These are phyloP conservation scores for Sporobolomyces roseus DNA, from an alignment of 768 basidiomycete species.

Conservation along the genomic window DNA sequence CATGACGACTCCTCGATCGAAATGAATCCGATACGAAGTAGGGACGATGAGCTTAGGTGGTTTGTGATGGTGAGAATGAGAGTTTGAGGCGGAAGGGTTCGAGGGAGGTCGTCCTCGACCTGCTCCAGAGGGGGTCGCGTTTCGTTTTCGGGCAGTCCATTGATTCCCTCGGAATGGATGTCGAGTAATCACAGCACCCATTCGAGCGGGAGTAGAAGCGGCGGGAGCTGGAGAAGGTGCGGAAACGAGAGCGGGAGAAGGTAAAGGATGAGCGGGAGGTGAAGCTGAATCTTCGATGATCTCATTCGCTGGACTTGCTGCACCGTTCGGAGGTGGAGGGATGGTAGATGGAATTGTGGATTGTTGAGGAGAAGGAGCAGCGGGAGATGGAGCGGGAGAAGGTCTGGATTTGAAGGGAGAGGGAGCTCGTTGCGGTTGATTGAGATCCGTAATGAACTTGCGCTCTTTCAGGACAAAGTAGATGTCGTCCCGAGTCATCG, in stretches of 20 bases:
- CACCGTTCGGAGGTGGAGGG: background rate
- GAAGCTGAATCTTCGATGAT: conserved; percentile 19
- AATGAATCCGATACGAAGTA: conserved; percentile 65
- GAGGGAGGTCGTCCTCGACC: conserved; percentile 49
- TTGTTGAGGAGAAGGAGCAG: background rate
- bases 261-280: background rate
- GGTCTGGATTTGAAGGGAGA: background rate
- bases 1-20: conserved; percentile 65
- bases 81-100: background rate
- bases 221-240: background rate
- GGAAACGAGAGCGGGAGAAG: background rate
- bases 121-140: background rate
- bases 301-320: background rate
- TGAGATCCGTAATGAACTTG: conserved; percentile 61
- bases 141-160: conserved; percentile 21
- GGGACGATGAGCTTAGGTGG: conserved; percentile 16
- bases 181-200: background rate
- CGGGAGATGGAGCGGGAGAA: no score
- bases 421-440: conserved; percentile 3
- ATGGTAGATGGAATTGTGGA: background rate
- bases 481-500: conserved; percentile 87
- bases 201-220: background rate
- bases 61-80: no score
- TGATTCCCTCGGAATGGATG: conserved; percentile 25
- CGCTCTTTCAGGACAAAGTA: conserved; percentile 67